Conservation (phyloP, 768 basidiomycete genomes). For the Candolleomyces eurysporus region DNA sequence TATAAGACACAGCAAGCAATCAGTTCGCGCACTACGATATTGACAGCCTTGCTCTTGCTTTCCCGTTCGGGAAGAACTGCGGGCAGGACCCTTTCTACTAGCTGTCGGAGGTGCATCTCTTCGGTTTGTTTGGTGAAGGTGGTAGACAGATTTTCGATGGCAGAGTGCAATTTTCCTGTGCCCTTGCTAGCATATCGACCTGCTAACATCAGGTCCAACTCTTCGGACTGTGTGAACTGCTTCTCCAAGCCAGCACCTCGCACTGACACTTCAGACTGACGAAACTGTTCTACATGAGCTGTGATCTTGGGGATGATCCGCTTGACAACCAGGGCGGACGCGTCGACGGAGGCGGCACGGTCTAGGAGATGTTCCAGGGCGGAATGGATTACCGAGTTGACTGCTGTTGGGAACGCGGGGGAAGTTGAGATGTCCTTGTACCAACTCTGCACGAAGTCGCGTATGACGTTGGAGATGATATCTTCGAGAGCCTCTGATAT, state of each 20-base stretch:
- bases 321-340: constrained; percentile 74
- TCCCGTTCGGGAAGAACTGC: constrained; percentile 77
- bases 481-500: constrained; percentile 76
- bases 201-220: constrained; percentile 83
- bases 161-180: constrained; percentile 70
- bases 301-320: constrained; percentile 89
- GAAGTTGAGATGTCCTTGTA: constrained; percentile 85
- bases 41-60: constrained; percentile 64
- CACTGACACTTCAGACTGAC: constrained; percentile 82
- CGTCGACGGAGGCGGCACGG: constrained; percentile 59
- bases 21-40: constrained; percentile 77
- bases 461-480: constrained; percentile 74
- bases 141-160: constrained; percentile 85
- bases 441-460: constrained; percentile 90
- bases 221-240: constrained; percentile 84
- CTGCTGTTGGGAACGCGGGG: constrained; percentile 83
- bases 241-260: constrained; percentile 82
- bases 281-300: constrained; percentile 85
- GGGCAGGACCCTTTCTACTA: constrained; percentile 72
- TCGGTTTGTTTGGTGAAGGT: constrained; percentile 89
- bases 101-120: constrained; percentile 74
- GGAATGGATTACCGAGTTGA: constrained; percentile 72
- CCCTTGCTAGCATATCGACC: constrained; percentile 73
- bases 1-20: constrained; percentile 78
- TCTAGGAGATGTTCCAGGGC: constrained; percentile 57